A percentile compares a stretch with the other conserved stretches of the same genome.
Evolutionary conservation across 2,329 filamentous ascomycete species (phyloP).

Genomic region (Stemphylium vesicarium): DNA sequence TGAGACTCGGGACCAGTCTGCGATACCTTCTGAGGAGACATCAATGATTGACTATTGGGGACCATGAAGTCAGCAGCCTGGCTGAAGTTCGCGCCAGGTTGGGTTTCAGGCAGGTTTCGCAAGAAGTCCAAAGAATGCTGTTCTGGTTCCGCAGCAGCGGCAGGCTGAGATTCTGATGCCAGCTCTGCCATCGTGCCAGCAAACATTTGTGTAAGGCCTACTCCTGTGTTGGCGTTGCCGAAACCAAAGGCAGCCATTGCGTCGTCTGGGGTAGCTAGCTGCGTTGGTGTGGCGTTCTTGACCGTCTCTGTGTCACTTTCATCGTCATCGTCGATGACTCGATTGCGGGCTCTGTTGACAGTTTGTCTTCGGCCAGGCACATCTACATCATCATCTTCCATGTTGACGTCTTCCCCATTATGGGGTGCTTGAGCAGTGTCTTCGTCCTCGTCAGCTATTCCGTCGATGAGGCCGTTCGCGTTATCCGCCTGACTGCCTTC

Average conservation of each 20-base stretch:
- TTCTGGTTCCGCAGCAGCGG: slow-evolving; percentile 41
- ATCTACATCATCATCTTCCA: slow-evolving; percentile 52
- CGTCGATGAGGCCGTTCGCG: slow-evolving; percentile 44
- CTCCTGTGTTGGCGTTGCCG: slow-evolving; percentile 46
- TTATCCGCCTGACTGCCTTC: slow-evolving; percentile 35
- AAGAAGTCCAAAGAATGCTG: slow-evolving; percentile 60
- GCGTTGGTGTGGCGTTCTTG: slow-evolving; percentile 25
- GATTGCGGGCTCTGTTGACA: slow-evolving; percentile 52
- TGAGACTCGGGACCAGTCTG: slow-evolving; percentile 27
- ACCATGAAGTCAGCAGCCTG: slow-evolving; percentile 66
- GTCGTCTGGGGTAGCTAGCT: slow-evolving; percentile 37
- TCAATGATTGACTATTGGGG: slow-evolving; percentile 61
- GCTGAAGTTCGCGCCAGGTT: slow-evolving; percentile 62
- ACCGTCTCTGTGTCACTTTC: slow-evolving; percentile 37
- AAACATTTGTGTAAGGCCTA: slow-evolving; percentile 89
- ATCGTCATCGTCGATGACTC: slow-evolving; percentile 71
- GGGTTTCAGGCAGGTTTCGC: slow-evolving; percentile 60
- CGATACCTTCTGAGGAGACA: slow-evolving; percentile 34
- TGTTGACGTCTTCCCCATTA: slow-evolving; percentile 49
- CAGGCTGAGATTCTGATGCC: slow-evolving; percentile 49
- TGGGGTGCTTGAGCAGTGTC: slow-evolving; percentile 22
- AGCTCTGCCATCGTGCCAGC: slow-evolving; percentile 82
- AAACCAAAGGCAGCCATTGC: slow-evolving; percentile 51
- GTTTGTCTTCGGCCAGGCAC: slow-evolving; percentile 59
- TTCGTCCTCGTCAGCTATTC: slow-evolving; percentile 50